Evolutionary conservation across 164 flowering plant species (phyloP).

Genomic region (Berberis vulgaris): DNA sequence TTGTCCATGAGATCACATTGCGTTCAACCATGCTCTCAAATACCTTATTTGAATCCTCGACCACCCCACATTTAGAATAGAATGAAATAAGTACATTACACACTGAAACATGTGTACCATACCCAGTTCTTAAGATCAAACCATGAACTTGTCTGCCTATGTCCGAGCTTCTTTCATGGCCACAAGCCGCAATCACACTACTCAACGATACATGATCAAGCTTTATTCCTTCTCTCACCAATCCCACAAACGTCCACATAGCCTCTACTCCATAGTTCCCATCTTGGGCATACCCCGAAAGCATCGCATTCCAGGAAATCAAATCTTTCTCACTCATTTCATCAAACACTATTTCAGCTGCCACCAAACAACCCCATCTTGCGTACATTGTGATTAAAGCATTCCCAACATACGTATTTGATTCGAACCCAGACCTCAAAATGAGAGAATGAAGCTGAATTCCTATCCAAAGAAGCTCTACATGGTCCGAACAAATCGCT

Average conservation of each 20-base stretch:
- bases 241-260: conserved; percentile 35
- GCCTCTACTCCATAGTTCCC: conserved; percentile 52
- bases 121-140: conserved; percentile 46
- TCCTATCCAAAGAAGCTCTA: conserved; percentile 40
- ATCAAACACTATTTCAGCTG: conserved; percentile 54
- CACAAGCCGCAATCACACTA: conserved; percentile 65
- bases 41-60: conserved; percentile 43
- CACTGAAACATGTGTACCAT: conserved; percentile 44
- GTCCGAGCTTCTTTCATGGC: conserved; percentile 47
- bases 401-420: conserved; percentile 72
- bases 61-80: conserved; percentile 55
- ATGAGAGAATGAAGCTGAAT: conserved; percentile 49
- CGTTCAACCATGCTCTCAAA: conserved; percentile 51
- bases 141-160: conserved; percentile 66
- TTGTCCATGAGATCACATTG: conserved; percentile 88
- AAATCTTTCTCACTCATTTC: conserved; percentile 57
- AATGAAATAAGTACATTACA: conserved; percentile 68
- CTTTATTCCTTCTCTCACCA: conserved; percentile 48
- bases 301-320: conserved; percentile 80
- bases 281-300: conserved; percentile 69
- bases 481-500: conserved; percentile 41
- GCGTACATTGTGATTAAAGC: conserved; percentile 64
- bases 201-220: conserved; percentile 73
- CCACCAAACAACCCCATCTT: conserved; percentile 31
- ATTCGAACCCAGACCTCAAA: conserved; percentile 39